Evolutionary conservation across 495 filamentous ascomycete genomes (phyloP).

Genomic region (Daldinia grandis): DNA sequence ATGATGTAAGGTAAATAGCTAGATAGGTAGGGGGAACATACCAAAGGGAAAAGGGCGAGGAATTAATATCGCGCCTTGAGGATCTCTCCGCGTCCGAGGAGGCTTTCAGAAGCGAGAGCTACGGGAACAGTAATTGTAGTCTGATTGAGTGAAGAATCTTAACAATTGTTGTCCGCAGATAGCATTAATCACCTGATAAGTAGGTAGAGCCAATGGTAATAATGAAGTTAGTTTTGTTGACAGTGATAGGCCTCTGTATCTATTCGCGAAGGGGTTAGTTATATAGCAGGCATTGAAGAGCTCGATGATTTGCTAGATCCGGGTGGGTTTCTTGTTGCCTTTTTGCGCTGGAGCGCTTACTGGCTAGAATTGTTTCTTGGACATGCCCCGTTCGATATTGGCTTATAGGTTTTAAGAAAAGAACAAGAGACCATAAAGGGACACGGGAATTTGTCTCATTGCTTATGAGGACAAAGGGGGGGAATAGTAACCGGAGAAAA

Average conservation of each 20-base stretch:
- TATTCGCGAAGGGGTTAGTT: constrained; percentile 51
- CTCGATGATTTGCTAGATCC: constrained; percentile 56
- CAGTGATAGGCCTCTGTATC: constrained; percentile 57
- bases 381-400: constrained; percentile 10
- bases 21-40: constrained; percentile 22
- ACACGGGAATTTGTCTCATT: constrained; percentile 10
- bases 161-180: constrained; percentile 59
- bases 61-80: constrained; percentile 41
- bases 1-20: constrained; percentile 32
- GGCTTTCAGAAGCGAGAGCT: constrained; percentile 28
- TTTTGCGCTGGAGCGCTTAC: constrained; percentile 46
- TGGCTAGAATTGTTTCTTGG: constrained; percentile 42
- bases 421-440: not conserved
- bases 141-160: constrained; percentile 52
- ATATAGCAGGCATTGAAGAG: constrained; percentile 43
- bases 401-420: constrained; percentile 25
- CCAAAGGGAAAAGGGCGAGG: constrained; percentile 25
- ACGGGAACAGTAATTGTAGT: constrained; percentile 33
- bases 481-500: constrained; percentile 4
- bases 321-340: constrained; percentile 41
- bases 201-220: constrained; percentile 54
- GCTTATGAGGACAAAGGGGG: constrained; percentile 24
- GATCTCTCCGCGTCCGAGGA: constrained; percentile 30
- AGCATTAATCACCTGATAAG: constrained; percentile 59
- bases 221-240: constrained; percentile 46